Conservation (phyloP, 2,329 filamentous ascomycete species). For the Cladosporium sp. region DNA sequence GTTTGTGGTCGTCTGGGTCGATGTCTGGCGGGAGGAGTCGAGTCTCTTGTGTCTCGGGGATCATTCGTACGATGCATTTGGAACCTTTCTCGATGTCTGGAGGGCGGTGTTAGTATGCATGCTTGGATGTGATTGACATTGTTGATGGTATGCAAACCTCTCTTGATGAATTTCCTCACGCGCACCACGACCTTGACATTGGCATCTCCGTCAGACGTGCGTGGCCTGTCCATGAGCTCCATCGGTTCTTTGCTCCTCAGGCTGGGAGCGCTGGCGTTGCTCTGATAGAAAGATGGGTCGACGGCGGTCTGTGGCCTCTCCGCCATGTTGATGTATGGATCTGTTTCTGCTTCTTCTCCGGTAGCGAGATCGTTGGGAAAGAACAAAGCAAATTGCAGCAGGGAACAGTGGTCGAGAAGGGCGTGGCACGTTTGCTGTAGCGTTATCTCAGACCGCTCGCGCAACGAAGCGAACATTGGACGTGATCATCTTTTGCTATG, state of each 20-base stretch:
- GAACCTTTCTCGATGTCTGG: constrained; percentile 79
- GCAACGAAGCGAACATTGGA: constrained; percentile 28
- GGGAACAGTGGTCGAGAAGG: constrained; percentile 24
- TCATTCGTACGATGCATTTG: constrained; percentile 88
- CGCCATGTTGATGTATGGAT: constrained; percentile 14
- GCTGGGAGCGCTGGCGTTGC: constrained; percentile 47
- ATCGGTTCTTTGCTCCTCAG: constrained; percentile 45
- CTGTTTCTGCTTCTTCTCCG: neutral
- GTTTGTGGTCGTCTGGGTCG: constrained; percentile 39
- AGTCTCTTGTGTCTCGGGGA: constrained; percentile 81
- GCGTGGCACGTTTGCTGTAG: constrained; percentile 26
- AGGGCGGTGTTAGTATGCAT: constrained; percentile 29
- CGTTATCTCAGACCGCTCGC: constrained; percentile 25
- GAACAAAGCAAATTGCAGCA: neutral
- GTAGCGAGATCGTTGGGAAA: neutral
- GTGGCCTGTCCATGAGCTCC: constrained; percentile 36
- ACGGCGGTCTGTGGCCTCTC: constrained; percentile 19
- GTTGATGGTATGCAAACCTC: constrained; percentile 40
- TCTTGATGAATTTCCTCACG: constrained; percentile 50
- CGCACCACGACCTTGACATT: constrained; percentile 56
- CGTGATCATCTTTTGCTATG: constrained; percentile 19
- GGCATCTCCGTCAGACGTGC: constrained; percentile 44
- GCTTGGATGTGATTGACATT: neutral
- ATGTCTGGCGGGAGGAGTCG: constrained; percentile 69
- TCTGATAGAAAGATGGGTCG: constrained; percentile 29